Evolutionary conservation across 805 yeast species (phyloP).

Genomic region (Myxozyma neglecta): DNA sequence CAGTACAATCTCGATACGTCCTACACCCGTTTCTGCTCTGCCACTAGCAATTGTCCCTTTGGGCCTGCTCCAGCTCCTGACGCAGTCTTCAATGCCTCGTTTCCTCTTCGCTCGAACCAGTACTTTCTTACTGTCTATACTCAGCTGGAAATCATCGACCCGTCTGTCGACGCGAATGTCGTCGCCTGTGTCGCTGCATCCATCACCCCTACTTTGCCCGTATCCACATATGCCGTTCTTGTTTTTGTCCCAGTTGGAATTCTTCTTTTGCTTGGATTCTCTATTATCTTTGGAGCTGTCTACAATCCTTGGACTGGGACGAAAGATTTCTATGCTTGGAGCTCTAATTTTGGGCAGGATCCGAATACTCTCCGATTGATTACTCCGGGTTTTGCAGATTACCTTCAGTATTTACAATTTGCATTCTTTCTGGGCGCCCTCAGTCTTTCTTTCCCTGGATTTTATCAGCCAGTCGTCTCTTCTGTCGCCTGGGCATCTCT

Average conservation of each 20-base stretch:
- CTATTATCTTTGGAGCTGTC: constrained; percentile 43
- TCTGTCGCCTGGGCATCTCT: constrained; percentile 58
- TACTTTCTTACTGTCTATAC: constrained; percentile 34
- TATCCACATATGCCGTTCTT: constrained; percentile 45
- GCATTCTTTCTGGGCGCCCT: constrained; percentile 58
- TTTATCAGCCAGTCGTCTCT: constrained; percentile 56
- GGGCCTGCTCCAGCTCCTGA: constrained; percentile 31
- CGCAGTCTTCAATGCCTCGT: constrained; percentile 11
- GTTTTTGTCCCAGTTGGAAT: constrained; percentile 46
- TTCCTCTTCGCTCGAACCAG: constrained; percentile 1
- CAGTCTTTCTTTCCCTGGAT: constrained; percentile 58
- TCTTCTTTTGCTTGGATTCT: constrained; percentile 34
- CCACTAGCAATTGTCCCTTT: constrained; percentile 36
- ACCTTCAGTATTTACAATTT: constrained; percentile 58
- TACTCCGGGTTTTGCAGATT: constrained; percentile 54
- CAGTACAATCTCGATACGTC: constrained; percentile 28
- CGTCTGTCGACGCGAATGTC: constrained; percentile 33
- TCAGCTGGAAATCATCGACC: constrained; percentile 35
- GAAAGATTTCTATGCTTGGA: constrained; percentile 54
- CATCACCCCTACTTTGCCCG: constrained; percentile 51
- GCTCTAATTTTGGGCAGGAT: constrained; percentile 58
- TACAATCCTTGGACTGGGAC: constrained; percentile 59
- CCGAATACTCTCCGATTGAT: constrained; percentile 53
- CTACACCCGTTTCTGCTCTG: constrained; percentile 36
- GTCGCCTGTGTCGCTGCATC: constrained; percentile 52